phyloP scores from a whole-genome alignment of 768 basidiomycete species.

The Gymnopilus junonius region DNA sequence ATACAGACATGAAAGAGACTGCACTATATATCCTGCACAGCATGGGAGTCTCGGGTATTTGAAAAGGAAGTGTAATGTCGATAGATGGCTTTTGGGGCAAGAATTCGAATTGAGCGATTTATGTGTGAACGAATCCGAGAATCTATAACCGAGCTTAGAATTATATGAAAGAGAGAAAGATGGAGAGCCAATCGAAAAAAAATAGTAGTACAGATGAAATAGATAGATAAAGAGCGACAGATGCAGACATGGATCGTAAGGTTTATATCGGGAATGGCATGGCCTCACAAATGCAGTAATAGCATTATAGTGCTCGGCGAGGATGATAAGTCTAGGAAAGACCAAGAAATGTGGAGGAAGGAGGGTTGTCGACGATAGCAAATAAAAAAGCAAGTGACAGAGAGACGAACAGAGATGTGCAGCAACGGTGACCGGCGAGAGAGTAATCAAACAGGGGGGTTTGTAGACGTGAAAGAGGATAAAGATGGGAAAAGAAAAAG shows the following conservation, averaged over 20 bases:
- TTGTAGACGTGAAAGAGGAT: constrained; percentile 24
- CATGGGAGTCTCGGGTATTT: constrained; percentile 22
- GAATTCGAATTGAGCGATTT: constrained; percentile 7
- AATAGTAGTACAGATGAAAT: constrained; percentile 24
- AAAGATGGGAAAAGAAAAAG: constrained; percentile 20
- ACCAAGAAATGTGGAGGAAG: constrained; percentile 5
- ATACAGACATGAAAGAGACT: constrained; percentile 34
- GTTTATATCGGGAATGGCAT: constrained; percentile 24
- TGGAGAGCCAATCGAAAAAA: constrained; percentile 15
- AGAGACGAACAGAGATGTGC: constrained; percentile 22
- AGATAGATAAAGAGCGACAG: constrained; percentile 21
- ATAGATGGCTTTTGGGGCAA: constrained; percentile 25
- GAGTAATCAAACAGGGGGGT: constrained; percentile 17
- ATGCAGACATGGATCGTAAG: constrained; percentile 17
- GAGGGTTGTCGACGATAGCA: constrained; percentile 28
- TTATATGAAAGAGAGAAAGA: constrained; percentile 12
- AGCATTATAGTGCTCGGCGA: constrained; percentile 24
- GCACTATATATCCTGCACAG: constrained; percentile 33
- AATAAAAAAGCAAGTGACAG: constrained; percentile 30
- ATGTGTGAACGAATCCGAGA: constrained; percentile 9
- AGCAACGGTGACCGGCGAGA: constrained; percentile 23
- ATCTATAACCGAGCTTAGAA: neutral
- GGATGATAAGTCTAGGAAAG: constrained; percentile 23
- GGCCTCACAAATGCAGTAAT: constrained; percentile 27
- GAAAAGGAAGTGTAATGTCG: constrained; percentile 23